Conservation (phyloP, 192 early-diverging fungal genomes). For the Coemansia sp. region DNA sequence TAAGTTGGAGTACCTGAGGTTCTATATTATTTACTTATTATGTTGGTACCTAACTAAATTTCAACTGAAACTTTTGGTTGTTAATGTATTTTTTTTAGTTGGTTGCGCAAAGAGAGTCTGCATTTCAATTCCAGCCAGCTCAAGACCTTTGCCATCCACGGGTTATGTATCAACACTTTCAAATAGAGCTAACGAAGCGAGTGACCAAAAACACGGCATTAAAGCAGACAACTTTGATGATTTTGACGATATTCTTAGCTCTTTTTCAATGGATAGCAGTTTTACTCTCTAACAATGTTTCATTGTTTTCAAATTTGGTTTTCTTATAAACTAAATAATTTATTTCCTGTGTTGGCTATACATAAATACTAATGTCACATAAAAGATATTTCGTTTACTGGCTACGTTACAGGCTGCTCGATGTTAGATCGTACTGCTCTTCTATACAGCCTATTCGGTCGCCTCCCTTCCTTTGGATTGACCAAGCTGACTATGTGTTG, state of each 20-base stretch:
- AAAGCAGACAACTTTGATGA: background rate
- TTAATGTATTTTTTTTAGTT: constrained; percentile 11
- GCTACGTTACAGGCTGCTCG: background rate
- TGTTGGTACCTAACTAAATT: too few species aligned
- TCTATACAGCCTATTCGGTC: background rate
- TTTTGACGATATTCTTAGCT: constrained; percentile 16
- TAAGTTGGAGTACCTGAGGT: constrained; percentile 17
- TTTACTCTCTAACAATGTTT: background rate
- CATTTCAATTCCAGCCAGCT: background rate
- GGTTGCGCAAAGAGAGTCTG: constrained; percentile 22
- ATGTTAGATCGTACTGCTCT: background rate
- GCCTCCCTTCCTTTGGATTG: background rate
- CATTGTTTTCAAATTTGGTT: too few species aligned
- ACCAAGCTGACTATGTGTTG: constrained; percentile 9
- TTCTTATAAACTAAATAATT: background rate
- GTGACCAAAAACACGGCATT: background rate
- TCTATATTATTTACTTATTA: background rate
- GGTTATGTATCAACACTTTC: background rate
- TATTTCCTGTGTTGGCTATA: background rate
- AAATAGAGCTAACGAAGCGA: background rate
- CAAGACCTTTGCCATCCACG: background rate
- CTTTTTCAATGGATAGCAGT: background rate
- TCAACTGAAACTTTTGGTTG: too few species aligned
- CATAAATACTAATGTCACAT: background rate
- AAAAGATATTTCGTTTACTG: background rate